Evolutionary conservation across 441 rosid species (phyloP), one percentile per base, ranked within the genome.

Genomic region (Corymbia citriodora): DNA sequence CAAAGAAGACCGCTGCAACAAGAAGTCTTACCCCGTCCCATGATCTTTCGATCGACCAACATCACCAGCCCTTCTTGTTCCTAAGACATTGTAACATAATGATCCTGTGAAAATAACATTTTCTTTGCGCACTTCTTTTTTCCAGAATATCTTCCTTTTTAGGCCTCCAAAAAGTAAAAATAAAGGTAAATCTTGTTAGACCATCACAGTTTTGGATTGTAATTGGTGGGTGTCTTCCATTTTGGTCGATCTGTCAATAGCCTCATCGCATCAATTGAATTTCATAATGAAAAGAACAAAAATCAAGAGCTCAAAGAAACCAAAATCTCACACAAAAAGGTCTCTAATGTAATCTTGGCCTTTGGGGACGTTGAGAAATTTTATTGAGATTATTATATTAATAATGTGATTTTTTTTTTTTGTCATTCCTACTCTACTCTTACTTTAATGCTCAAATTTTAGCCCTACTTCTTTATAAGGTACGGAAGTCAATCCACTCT

Each of bases 1-100:
- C 92, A 94, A 59, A 93, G 90, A 40, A 40, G 45, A 82, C 89
- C 87, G 79, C 29, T 50, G 99, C 88, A 91, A 92, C 90, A 93
- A 94, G 92, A 96, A 95, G 91, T 96, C 98, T 54, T 96, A 95
- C 88, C 98, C 97, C 6, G 97, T 97, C 79, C 99, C 98, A 48
- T 97, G 92, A 96, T 40, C 74, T 40, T 55, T 55, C 63, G 3
- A 36, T 36, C 88, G 45, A n/a, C 48, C 88, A 45, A 12, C n/a
- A 79, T 45, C 85, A 25, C 10, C 53, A 12, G 45, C 6, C 85
- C 52, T 45, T 13, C 52, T 45, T 45, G 85, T 23, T 79, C 85
- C 85, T 13, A 79, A 1, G 85, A 12, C 85, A 45, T 27, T 79
- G 85, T 45, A 79, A 79, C 85, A 79, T 74, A 45, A 79, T 3